phyloP scores from a whole-genome alignment of 2,329 filamentous ascomycete genomes.

The Penicillium sp. region DNA sequence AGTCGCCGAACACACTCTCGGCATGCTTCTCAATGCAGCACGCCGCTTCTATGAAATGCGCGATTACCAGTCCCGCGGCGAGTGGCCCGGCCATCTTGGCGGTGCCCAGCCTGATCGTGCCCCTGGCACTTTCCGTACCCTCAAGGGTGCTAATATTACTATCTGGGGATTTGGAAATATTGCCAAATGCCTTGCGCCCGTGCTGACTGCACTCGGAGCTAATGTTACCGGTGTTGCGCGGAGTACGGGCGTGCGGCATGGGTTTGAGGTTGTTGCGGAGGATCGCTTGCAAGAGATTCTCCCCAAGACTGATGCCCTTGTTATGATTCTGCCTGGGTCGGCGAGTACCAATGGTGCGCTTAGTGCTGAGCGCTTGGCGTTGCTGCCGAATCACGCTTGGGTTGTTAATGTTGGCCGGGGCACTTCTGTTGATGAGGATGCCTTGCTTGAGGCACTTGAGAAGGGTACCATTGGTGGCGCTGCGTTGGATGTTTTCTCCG shows the following conservation, averaged over 20 bases:
- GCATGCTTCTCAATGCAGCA: slow-evolving; percentile 44
- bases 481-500: slow-evolving; percentile 23
- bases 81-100: slow-evolving; percentile 62
- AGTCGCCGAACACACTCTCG: slow-evolving; percentile 64
- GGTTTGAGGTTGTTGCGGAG: slow-evolving; percentile 58
- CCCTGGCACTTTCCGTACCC: slow-evolving; percentile 56
- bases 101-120: slow-evolving; percentile 51
- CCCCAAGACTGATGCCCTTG: slow-evolving; percentile 60
- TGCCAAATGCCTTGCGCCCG: slow-evolving; percentile 58
- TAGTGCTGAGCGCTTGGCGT: slow-evolving; percentile 52
- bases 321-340: slow-evolving; percentile 64
- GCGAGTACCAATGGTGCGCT: slow-evolving; percentile 57
- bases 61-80: slow-evolving; percentile 56
- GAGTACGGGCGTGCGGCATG: slow-evolving; percentile 55
- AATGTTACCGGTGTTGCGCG: slow-evolving; percentile 60
- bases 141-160: slow-evolving; percentile 57
- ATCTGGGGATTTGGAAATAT: slow-evolving; percentile 69
- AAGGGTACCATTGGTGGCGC: slow-evolving; percentile 22
- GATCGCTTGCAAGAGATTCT: slow-evolving; percentile 55
- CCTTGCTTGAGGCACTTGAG: slow-evolving; percentile 20
- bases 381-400: slow-evolving; percentile 53
- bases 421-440: slow-evolving; percentile 23
- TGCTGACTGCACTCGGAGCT: slow-evolving; percentile 56
- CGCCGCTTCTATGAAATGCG: slow-evolving; percentile 58
- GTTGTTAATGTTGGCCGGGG: slow-evolving; percentile 25